Evolutionary conservation across 1,139 yeast species (phyloP), one percentile per base, ranked within the genome.

Genomic region (Hemisphaericaspora xylanilytica): DNA sequence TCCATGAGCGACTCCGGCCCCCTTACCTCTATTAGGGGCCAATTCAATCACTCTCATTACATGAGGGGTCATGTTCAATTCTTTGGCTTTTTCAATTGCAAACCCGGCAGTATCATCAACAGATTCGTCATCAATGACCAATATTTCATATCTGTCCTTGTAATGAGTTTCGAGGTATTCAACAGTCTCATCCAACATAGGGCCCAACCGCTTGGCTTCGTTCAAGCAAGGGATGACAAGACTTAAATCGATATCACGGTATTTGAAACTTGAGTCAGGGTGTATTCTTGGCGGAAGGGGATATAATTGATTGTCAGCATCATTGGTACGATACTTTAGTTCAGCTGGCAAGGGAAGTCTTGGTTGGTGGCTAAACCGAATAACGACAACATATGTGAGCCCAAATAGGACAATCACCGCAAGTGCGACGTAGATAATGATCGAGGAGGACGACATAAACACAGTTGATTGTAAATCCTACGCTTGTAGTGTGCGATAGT

Each of bases 1-100:
- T 3, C 98, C 98, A 59, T 92, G 97, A 13, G 95, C 81, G 0
- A 94, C 98, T 0, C 97, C 98, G 7, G 98, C 98, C 15, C 98
- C 98, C 63, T 92, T 92, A 21, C 98, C 98, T 51, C 98, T 73
- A 57, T 92, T 92, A 46, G 78, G 61, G 28, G 65, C 76, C 45
- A 92, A 70, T 48, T 74, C 75, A 21, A 88, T 73, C 30, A 88
- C 90, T 47, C 90, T 70, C 57, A 94, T 54, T 32, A 72, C 71
- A 37, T 81, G 85, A 0, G 89, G 81, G 21, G 59, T 44, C 38
- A 87, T 60, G 2, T 65, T 58, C 46, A 70, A 70, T 26, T 70
- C 57, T 5, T 50, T 48, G 2, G 96, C 95, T 61, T 85, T 73
- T 15, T 70, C 58, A 28, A 92, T 59, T 4, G 96, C 95, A 55